Evolutionary conservation across 805 yeast genomes (phyloP), one percentile per base, ranked within the genome.

Genomic region (Ogataea minuta): DNA sequence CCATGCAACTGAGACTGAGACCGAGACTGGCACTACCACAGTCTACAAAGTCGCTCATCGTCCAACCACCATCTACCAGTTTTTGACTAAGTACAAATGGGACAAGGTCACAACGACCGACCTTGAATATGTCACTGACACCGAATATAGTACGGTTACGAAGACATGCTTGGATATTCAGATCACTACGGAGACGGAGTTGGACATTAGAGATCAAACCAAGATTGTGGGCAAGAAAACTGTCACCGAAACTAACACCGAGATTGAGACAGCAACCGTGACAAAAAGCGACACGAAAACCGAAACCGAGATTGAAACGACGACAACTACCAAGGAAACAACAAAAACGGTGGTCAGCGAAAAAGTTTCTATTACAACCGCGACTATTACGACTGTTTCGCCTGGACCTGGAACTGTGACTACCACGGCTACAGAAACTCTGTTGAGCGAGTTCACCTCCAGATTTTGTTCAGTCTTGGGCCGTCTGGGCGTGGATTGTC

Each of bases 21-120:
- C 46, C 1, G 44, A 30, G 10, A 37, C 44, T 3, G 49, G 28
- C 14, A 49, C 53, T 9, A 49, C 56, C 4, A 51, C 54, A 1
- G 51, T 44, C 2, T 51, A 29, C 43, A 48, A 44, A 19, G 43
- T 49, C 12, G 36, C 49, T 1, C 34, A 39, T 9, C 25, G 29
- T 9, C 56, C 53, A 9, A 51, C 56, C 1, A 52, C 56, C 3
- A 31, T 41, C 12, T 37, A 42, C 34, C 39, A 37, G 26, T 42
- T 44, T 15, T 15, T 46, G 23, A 50, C 55, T n/a, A 46, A 48
- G 33, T 36, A 24, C 34, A 45, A 48, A 34, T 45, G 48, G 49
- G 53, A 48, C 14, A 43, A 27, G 39, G 14, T 34, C 6, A 44
- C 50, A 15, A 49, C 44, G 6, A 44, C 48, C 4, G 46, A 35